Evolutionary conservation across 108 stramenopile genomes (phyloP).

Genomic region (Nitzschia palea): DNA sequence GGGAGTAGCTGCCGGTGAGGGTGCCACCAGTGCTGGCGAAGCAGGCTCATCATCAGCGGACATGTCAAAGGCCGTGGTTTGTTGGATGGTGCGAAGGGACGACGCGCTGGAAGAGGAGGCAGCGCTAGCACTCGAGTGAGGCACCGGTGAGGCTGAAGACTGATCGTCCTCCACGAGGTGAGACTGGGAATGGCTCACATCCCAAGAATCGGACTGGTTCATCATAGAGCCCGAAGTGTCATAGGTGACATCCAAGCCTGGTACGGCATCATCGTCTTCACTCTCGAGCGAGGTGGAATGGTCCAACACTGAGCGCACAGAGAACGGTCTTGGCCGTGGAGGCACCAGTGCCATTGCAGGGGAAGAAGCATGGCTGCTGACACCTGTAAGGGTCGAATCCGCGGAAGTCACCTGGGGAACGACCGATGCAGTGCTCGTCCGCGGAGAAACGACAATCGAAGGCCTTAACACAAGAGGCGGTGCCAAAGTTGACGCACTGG

Average conservation of each 20-base stretch:
- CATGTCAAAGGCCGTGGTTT: slow-evolving; percentile 64
- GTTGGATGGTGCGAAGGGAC: slow-evolving; percentile 39
- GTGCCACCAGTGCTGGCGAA: slow-evolving; percentile 13
- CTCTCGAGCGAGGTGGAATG: slow-evolving; percentile 38
- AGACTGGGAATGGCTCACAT: background rate
- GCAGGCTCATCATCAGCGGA: slow-evolving; percentile 12
- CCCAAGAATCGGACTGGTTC: slow-evolving; percentile 17
- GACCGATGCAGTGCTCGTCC: background rate
- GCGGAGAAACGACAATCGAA: slow-evolving; percentile 9
- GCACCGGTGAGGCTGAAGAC: slow-evolving; percentile 1
- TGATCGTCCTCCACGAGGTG: slow-evolving; percentile 37
- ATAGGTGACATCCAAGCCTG: slow-evolving; percentile 50
- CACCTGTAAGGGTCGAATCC: slow-evolving; percentile 9
- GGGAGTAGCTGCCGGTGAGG: slow-evolving; percentile 19
- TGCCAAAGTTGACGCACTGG: background rate
- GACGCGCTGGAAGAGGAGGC: slow-evolving; percentile 14
- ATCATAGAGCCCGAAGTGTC: slow-evolving; percentile 26
- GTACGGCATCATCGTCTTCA: slow-evolving; percentile 49
- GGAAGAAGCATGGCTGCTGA: slow-evolving; percentile 10
- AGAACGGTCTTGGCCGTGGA: slow-evolving; percentile 31
- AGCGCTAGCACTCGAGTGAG: slow-evolving; percentile 23
- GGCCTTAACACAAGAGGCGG: background rate
- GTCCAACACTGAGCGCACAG: slow-evolving; percentile 37
- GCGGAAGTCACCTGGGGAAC: background rate
- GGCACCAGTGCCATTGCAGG: background rate